Evolutionary conservation across 495 filamentous ascomycete genomes (phyloP).

Genomic region (Neurospora terricola): DNA sequence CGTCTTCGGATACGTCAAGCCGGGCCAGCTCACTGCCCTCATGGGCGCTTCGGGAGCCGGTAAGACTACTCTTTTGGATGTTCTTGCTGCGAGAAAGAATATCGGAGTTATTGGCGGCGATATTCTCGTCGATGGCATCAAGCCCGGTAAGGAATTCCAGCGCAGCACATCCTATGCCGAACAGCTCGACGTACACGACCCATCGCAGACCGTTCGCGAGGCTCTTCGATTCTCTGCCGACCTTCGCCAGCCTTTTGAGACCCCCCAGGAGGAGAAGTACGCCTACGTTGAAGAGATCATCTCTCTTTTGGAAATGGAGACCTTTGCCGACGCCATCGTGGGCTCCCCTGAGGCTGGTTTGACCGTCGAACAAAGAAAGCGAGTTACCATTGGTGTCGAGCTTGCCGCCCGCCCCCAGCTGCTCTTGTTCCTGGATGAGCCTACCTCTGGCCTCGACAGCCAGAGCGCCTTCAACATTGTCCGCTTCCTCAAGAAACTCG

Average conservation of each 20-base stretch:
- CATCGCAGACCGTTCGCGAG: constrained; percentile 70
- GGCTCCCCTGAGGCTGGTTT: constrained; percentile 68
- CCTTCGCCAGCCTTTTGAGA: constrained; percentile 64
- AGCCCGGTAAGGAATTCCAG: constrained; percentile 62
- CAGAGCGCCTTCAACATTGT: constrained; percentile 85
- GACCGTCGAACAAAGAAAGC: constrained; percentile 83
- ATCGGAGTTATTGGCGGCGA: constrained; percentile 69
- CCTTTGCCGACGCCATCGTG: constrained; percentile 77
- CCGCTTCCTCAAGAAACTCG: constrained; percentile 76
- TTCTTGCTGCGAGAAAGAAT: constrained; percentile 65
- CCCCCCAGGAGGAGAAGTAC: constrained; percentile 62
- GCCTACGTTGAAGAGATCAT: constrained; percentile 79
- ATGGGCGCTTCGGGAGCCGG: constrained; percentile 85
- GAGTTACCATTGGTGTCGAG: constrained; percentile 85
- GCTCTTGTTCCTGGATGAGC: constrained; percentile 82
- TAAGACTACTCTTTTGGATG: constrained; percentile 76
- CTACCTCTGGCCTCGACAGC: constrained; percentile 78
- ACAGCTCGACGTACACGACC: constrained; percentile 73
- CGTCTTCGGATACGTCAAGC: constrained; percentile 69
- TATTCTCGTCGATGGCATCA: constrained; percentile 61
- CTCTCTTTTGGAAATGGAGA: constrained; percentile 68
- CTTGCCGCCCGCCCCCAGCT: constrained; percentile 78
- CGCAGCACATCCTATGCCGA: constrained; percentile 74
- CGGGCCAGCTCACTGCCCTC: constrained; percentile 67
- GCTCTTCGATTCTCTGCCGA: constrained; percentile 77